Conservation (phyloP, 1,284 basidiomycete species). For the Naganishia cerealis region DNA sequence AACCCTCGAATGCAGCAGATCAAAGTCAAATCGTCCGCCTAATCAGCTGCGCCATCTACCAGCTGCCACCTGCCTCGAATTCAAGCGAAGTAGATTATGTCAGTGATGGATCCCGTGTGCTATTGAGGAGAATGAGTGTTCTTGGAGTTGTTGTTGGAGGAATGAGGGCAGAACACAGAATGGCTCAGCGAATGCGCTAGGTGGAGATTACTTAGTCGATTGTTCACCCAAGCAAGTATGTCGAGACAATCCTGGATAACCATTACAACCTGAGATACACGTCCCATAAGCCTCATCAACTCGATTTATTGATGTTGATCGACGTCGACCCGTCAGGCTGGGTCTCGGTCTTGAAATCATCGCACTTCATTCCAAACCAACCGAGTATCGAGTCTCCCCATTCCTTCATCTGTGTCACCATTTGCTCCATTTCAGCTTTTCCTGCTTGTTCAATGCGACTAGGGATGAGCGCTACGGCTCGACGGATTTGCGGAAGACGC, state of each 20-base stretch:
- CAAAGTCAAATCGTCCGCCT: constrained; percentile 13
- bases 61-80: neutral
- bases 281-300: neutral
- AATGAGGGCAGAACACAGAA: neutral
- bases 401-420: constrained; percentile 24
- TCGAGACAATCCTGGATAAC: neutral
- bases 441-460: constrained; percentile 19
- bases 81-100: neutral
- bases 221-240: no score
- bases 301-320: constrained; percentile 24
- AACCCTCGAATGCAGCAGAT: constrained; percentile 47
- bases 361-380: constrained; percentile 28
- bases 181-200: neutral
- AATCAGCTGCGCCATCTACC: neutral
- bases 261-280: neutral
- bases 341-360: constrained; percentile 28
- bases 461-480: constrained; percentile 10
- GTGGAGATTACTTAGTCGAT: no score
- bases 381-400: constrained; percentile 25
- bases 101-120: neutral
- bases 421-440: constrained; percentile 22
- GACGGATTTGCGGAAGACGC: constrained; percentile 15
- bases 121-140: neutral
- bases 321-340: constrained; percentile 16
- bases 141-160: neutral